phyloP scores from a whole-genome alignment of 768 basidiomycete species.

The Suillus subaureus region DNA sequence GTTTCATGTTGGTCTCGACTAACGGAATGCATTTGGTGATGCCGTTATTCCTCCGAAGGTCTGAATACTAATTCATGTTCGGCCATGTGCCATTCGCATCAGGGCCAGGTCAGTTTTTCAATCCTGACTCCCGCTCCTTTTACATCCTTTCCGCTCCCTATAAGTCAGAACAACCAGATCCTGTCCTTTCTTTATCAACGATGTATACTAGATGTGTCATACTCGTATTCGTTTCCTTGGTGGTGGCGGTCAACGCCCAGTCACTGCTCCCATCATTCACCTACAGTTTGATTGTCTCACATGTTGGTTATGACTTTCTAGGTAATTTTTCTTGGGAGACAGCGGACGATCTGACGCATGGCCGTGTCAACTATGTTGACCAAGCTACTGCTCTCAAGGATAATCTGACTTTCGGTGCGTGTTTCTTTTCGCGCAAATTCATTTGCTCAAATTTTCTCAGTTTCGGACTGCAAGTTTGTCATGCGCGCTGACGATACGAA shows the following conservation, averaged over 20 bases:
- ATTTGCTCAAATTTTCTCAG: not conserved
- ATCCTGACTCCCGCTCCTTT: not conserved
- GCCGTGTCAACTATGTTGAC: slow-evolving; percentile 62
- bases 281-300: slow-evolving; percentile 11
- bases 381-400: slow-evolving; percentile 39
- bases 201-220: not conserved
- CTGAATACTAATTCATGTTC: not conserved
- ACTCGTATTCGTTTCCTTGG: not conserved
- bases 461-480: slow-evolving; percentile 41
- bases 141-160: not conserved
- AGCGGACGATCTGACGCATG: slow-evolving; percentile 61
- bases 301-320: slow-evolving; percentile 46
- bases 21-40: not conserved
- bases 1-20: not conserved
- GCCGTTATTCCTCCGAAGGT: slow-evolving; percentile 4
- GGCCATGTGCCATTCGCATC: not conserved
- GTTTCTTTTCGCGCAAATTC: not conserved
- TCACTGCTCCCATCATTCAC: not conserved
- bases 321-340: slow-evolving; percentile 51
- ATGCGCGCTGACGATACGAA: slow-evolving; percentile 57
- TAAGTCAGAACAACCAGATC: not conserved
- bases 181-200: not conserved
- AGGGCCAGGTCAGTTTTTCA: not conserved
- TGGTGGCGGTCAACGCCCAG: slow-evolving; percentile 4
- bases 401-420: slow-evolving; percentile 52